These are phyloP conservation scores for Sicyos edulis DNA, from an alignment of 306 rosid genomes.

Conservation along the genomic window DNA sequence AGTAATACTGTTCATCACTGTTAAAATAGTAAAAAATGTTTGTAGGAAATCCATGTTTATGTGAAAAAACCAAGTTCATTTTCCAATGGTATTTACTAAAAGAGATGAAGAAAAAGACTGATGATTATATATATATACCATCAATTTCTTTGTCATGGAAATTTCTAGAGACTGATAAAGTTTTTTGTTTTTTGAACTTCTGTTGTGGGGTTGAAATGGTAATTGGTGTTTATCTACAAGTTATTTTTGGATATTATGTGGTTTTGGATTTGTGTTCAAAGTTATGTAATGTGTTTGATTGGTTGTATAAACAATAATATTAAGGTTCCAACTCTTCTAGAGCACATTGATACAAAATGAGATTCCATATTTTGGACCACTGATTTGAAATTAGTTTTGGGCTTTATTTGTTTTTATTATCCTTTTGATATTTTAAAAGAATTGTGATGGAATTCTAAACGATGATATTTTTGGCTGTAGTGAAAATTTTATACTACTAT, in stretches of 20 bases:
- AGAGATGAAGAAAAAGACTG: neutral
- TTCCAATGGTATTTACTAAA: neutral
- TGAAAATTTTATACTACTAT: neutral
- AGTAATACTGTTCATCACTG: slow-evolving; percentile 27
- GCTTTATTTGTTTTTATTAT: neutral
- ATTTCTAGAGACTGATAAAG: neutral
- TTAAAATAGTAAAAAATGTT: slow-evolving; percentile 30
- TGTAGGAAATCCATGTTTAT: slow-evolving; percentile 29
- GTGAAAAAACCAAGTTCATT: slow-evolving; percentile 24
- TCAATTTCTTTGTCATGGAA: neutral
- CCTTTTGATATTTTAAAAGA: neutral
- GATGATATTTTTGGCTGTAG: neutral
- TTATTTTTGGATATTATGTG: neutral
- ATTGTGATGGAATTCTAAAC: neutral
- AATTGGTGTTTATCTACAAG: no score
- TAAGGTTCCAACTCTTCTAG: neutral
- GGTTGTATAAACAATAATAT: neutral
- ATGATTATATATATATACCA: neutral
- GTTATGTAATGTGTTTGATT: neutral
- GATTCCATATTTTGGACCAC: neutral
- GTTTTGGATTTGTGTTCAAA: neutral
- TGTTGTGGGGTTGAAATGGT: no score
- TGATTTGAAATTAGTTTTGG: neutral
- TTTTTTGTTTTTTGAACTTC: neutral
- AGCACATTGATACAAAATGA: neutral